Base-by-base conservation (phyloP, 352 stramenopile species). In the Phytophthora crassamura region DNA sequence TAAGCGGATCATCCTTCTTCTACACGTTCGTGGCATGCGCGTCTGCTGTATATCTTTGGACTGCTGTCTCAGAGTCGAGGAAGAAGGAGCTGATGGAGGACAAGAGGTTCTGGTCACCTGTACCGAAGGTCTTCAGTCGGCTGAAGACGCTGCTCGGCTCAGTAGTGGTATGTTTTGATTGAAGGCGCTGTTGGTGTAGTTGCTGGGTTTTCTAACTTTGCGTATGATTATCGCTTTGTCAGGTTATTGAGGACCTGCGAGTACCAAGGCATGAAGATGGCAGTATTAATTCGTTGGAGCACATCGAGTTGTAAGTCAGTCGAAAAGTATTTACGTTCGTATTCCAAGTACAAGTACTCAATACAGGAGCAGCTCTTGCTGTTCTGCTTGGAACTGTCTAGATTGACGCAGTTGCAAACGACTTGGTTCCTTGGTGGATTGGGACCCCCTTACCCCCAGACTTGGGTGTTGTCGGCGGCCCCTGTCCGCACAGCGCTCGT, bases 401-500 rank as follows among this genome's bases (percentile, higher is more conserved):
- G 35, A 55, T 33, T 60, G 67, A 78, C 25, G 42, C 54, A 60
- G 40, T 55, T 54, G 65, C 55, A 43, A 74, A 74, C 25, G 64
- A 66, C 10, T 68, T 70, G 6, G 46, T 36, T 51, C 73, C 66
- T 33, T 73, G 48, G 33, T 61, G 54, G 22, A 74, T 49, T 20
- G 50, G 30, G 30, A 53, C 34, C 35, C 55, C 42, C 6, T 52
- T 69, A 15, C 45, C 39, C 22, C 42, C 38, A 10, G 57, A 42
- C 45, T 53, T 59, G 39, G 58, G 63, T 40, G 47, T 69, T 58
- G 50, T 42, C 30, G 40, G 40, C 22, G 56, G 34, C 10, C 78
- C 70, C 46, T 90, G 82, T 1, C 82, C 84, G 46, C 82, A 91
- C n/a, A 95, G 90, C n/a, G 85, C 85, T 43, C 85, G 80, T 55